These are phyloP conservation scores for Achlya hypogyna DNA, from an alignment of 352 stramenopile genomes.

Conservation along the genomic window DNA sequence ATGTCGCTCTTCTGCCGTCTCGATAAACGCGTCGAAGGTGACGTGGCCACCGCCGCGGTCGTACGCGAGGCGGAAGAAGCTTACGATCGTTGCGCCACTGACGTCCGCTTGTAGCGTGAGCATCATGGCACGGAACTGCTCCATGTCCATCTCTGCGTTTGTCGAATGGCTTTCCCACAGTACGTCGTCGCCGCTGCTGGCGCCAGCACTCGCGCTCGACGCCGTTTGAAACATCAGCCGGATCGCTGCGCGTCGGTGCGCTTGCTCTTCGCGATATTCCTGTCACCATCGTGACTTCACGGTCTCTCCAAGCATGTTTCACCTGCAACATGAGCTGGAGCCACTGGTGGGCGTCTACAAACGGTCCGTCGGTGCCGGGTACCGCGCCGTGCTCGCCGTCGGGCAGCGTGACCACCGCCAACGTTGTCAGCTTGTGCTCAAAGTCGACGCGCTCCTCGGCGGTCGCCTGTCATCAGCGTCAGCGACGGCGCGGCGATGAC, in stretches of 20 bases:
- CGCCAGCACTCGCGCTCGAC: constrained; percentile 25
- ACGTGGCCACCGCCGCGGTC: constrained; percentile 61
- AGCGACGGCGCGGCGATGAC: not conserved
- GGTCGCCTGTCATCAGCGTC: constrained; percentile 26
- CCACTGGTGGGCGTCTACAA: constrained; percentile 71
- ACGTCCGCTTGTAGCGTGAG: constrained; percentile 72
- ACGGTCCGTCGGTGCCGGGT: constrained; percentile 19
- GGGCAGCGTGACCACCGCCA: constrained; percentile 54
- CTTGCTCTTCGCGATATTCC: constrained; percentile 89
- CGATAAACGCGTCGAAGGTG: constrained; percentile 83
- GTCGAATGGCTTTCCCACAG: not conserved
- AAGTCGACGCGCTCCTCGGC: constrained; percentile 43
- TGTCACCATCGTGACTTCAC: constrained; percentile 24
- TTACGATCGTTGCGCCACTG: constrained; percentile 46
- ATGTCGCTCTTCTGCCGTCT: constrained; percentile 65
- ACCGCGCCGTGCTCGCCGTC: constrained; percentile 36
- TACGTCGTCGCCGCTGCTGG: constrained; percentile 5
- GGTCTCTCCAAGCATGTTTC: not conserved
- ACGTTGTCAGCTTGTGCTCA: constrained; percentile 56
- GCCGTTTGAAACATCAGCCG: constrained; percentile 91
- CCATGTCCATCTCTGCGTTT: constrained; percentile 76
- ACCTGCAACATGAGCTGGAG: constrained; percentile 77
- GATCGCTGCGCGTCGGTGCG: constrained; percentile 79
- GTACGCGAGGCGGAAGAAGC: constrained; percentile 56
- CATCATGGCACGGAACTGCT: constrained; percentile 85